phyloP scores from a whole-genome alignment of 2,329 filamentous ascomycete species.

The Colletotrichum eremochloae region DNA sequence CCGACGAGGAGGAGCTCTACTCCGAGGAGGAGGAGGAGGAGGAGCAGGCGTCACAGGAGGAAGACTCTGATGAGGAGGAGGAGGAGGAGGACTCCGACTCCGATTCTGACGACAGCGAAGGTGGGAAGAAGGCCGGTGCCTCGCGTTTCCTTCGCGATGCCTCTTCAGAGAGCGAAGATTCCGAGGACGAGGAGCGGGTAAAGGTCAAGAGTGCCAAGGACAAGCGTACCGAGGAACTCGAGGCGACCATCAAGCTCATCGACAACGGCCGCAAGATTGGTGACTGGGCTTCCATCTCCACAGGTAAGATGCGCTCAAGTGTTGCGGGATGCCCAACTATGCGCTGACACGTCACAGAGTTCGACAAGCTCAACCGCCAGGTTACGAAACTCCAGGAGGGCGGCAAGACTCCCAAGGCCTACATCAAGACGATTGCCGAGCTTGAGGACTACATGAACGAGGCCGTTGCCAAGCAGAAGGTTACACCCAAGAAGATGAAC shows the following conservation, averaged over 20 bases:
- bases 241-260: conserved; percentile 88
- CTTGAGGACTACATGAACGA: conserved; percentile 96
- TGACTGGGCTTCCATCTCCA: conserved; percentile 94
- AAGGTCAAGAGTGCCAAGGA: conserved; percentile 98
- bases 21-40: conserved; percentile 79
- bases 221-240: conserved; percentile 94
- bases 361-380: conserved; percentile 93
- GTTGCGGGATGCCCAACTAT: neutral
- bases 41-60: conserved; percentile 63
- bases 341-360: conserved; percentile 69
- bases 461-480: conserved; percentile 94
- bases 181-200: conserved; percentile 86
- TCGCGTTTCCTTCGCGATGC: conserved; percentile 82
- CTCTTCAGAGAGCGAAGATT: conserved; percentile 82
- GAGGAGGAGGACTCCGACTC: conserved; percentile 62
- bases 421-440: conserved; percentile 92
- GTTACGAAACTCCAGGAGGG: conserved; percentile 82
- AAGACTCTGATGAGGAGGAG: conserved; percentile 65
- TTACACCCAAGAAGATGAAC: conserved; percentile 99
- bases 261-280: conserved; percentile 98
- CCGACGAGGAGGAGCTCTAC: conserved; percentile 97
- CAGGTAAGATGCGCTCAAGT: conserved; percentile 69
- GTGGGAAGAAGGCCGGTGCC: conserved; percentile 77
- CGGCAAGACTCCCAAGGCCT: conserved; percentile 87
- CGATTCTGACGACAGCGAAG: conserved; percentile 73